Base-by-base conservation (phyloP, 2,329 filamentous ascomycete genomes). In the Bipolaris sorokiniana region DNA sequence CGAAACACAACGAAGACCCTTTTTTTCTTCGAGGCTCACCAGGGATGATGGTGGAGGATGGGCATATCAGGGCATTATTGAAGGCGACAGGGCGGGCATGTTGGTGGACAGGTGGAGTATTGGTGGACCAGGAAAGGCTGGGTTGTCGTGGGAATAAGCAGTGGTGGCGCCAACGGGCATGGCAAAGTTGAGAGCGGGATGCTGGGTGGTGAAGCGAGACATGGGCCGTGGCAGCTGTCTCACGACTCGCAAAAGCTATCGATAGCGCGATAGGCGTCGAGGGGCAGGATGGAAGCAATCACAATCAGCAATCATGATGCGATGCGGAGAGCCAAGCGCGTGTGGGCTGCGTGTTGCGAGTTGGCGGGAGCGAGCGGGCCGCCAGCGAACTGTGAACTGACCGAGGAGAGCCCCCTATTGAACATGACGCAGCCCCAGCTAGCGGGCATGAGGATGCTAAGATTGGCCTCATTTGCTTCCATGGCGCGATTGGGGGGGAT, bases 301-400 rank as follows among this genome's bases (percentile, higher is more conserved):
- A 6, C 22, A 23, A 23, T 23, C 4, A 58, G 44, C 62, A 66
- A 71, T 68, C 64, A 72, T 68, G 68, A 23, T 42, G 37, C 16
- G 18, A 66, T 71, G 71, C 64, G 70, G 70, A 72, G 69, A 70
- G 59, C 51, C 65, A 68, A 69, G 55, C 46, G 16, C 44, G 48
- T 47, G 52, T 26, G 37, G 23, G 16, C 15, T 20, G 10, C 31
- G 9, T 41, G 37, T 41, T 28, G 31, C 40, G 36, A 10, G 16
- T 51, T 63, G 48, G 42, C 54, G 52, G 61, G 54, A 57, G 46
- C 62, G 54, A 56, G 53, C 62, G 59, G 63, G 51, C 63, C 63
- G 64, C 55, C 62, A 55, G 54, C 54, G 57, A 44, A 59, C 46
- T 52, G 55, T 54, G 56, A 62, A 59, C 57, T 44, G 47, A 53